Percentiles rank a stretch among this genome's conserved stretches.
These are phyloP conservation scores for Irineochytrium annulatum DNA, from an alignment of 192 early-diverging fungal genomes.

Conservation along the genomic window DNA sequence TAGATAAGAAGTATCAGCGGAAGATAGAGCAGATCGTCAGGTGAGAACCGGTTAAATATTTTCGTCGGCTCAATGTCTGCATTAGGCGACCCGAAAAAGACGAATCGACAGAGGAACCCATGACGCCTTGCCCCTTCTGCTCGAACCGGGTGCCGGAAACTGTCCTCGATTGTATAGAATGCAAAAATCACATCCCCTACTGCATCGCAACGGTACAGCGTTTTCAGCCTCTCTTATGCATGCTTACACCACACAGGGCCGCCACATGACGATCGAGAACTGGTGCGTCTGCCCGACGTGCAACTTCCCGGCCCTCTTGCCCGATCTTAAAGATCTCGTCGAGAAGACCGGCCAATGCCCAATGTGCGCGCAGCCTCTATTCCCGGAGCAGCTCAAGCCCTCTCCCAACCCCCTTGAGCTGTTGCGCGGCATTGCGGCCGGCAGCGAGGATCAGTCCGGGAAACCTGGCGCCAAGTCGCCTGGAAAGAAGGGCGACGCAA, in stretches of 20 bases:
- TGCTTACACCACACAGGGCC: slow-evolving; percentile 31
- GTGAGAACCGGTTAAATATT: slow-evolving; percentile 16
- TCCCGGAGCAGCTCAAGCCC: background rate
- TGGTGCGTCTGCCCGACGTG: slow-evolving; percentile 50
- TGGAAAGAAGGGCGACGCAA: too few relatives aligned
- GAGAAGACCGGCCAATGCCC: slow-evolving; percentile 38
- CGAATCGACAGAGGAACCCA: slow-evolving; percentile 35
- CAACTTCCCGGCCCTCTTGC: slow-evolving; percentile 41
- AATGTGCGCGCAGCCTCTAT: slow-evolving; percentile 38
- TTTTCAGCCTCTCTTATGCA: background rate
- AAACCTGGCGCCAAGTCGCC: too few relatives aligned
- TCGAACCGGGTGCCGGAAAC: slow-evolving; percentile 39
- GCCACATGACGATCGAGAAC: slow-evolving; percentile 47
- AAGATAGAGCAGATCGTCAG: slow-evolving; percentile 56
- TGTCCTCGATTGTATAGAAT: slow-evolving; percentile 47
- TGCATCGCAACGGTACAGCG: slow-evolving; percentile 53
- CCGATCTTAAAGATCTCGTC: slow-evolving; percentile 37
- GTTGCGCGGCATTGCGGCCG: slow-evolving; percentile 7
- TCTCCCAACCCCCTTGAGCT: slow-evolving; percentile 14
- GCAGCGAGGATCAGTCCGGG: background rate
- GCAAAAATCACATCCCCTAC: slow-evolving; percentile 59
- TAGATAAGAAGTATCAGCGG: slow-evolving; percentile 54
- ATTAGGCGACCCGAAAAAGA: slow-evolving; percentile 50
- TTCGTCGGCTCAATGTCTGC: slow-evolving; percentile 5
- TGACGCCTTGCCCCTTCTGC: slow-evolving; percentile 53